These are phyloP conservation scores for Phialophora verrucosa DNA, from an alignment of 2,329 filamentous ascomycete genomes.

Conservation along the genomic window DNA sequence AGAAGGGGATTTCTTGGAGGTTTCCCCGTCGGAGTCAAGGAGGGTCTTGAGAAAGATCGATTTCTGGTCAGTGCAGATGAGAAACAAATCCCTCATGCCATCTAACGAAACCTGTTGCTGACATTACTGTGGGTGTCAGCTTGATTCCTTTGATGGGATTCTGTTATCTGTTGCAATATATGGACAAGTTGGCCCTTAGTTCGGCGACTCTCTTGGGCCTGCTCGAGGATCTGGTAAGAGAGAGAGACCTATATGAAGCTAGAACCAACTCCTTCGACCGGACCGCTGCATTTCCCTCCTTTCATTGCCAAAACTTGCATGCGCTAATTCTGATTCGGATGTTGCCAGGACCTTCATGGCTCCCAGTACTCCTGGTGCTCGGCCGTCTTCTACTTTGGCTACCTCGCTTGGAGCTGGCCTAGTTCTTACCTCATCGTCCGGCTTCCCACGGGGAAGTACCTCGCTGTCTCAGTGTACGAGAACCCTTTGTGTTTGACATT, in stretches of 20 bases:
- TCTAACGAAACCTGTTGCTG: not conserved
- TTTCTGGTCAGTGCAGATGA: constrained; percentile 17
- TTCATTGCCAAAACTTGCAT: not conserved
- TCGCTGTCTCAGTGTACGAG: constrained; percentile 36
- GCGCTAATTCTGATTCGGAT: constrained; percentile 18
- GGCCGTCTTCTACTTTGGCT: constrained; percentile 44
- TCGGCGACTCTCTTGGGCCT: constrained; percentile 42
- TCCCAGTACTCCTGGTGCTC: constrained; percentile 43
- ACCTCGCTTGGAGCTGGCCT: constrained; percentile 42
- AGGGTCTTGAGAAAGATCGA: constrained; percentile 21
- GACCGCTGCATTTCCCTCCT: not conserved
- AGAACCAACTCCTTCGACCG: not conserved
- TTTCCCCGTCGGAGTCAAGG: constrained; percentile 11
- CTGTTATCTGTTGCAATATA: constrained; percentile 43
- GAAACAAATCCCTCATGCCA: not conserved
- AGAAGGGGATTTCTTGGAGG: constrained; percentile 3
- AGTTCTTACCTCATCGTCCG: constrained; percentile 40
- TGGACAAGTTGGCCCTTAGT: constrained; percentile 45
- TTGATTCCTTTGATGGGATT: constrained; percentile 43
- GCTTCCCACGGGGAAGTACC: constrained; percentile 42
- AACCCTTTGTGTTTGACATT: not conserved
- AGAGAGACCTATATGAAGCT: not conserved
- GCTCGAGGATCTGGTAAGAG: constrained; percentile 37
- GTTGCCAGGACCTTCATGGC: constrained; percentile 39
- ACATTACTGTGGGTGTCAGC: constrained; percentile 5